Conservation (phyloP, 257 asterid species). For the Echites panduratus region DNA sequence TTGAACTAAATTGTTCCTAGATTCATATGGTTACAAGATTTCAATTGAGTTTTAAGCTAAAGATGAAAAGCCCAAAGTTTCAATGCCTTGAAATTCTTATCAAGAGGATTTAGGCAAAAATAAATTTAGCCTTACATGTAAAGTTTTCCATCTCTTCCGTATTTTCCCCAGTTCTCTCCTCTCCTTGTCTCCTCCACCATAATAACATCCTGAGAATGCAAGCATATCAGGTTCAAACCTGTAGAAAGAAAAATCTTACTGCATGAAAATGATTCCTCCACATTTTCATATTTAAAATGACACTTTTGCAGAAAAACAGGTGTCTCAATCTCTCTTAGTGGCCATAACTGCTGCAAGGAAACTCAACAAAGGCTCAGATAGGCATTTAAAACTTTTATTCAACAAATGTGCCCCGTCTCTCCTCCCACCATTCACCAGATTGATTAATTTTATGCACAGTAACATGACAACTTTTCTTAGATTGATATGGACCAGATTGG, state of each 20-base stretch:
- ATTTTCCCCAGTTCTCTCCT: constrained; percentile 77
- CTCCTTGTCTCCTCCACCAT: constrained; percentile 98
- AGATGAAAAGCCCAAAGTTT: neutral
- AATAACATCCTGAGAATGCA: constrained; percentile 98
- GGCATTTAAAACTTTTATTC: neutral
- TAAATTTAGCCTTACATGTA: constrained; percentile 62
- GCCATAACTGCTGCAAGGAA: constrained; percentile 3
- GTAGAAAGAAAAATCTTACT: constrained; percentile 24
- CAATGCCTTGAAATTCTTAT: neutral
- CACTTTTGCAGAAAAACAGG: neutral
- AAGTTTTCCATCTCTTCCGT: constrained; percentile 90
- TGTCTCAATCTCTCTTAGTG: neutral
- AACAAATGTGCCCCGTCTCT: neutral
- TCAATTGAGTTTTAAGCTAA: neutral
- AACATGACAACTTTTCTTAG: neutral
- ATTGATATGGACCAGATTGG: neutral
- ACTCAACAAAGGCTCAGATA: neutral
- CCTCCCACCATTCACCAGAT: neutral
- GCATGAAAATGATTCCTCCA: constrained; percentile 62
- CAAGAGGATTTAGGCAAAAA: neutral
- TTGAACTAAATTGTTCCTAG: neutral
- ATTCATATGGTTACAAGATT: neutral
- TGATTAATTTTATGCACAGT: neutral
- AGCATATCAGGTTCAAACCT: constrained; percentile 99
- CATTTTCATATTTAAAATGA: constrained; percentile 9